Conservation (phyloP, 2,329 filamentous ascomycete genomes). For the Cercospora brassicicola region DNA sequence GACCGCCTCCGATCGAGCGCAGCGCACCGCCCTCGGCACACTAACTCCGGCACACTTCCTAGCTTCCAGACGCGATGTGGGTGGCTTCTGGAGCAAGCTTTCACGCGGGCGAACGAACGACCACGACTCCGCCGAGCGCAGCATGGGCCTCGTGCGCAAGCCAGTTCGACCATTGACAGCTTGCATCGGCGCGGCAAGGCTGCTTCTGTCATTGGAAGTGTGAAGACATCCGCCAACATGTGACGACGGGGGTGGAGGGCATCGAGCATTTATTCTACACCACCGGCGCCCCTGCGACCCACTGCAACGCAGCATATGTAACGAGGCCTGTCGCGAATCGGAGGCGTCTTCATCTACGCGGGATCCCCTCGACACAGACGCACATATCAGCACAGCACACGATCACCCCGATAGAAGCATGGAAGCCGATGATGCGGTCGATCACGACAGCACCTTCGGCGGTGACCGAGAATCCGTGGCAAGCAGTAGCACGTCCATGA, state of each 20-base stretch:
- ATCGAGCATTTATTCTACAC: not conserved
- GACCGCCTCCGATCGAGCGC: not conserved
- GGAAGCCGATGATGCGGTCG: slow-evolving; percentile 31
- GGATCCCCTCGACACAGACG: not conserved
- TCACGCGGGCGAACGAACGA: not conserved
- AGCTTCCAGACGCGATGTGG: not conserved
- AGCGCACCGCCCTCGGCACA: not conserved
- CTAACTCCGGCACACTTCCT: slow-evolving; percentile 1
- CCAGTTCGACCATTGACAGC: not conserved
- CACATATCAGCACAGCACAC: not conserved
- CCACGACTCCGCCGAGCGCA: not conserved
- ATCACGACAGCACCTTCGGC: slow-evolving; percentile 35
- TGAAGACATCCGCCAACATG: not conserved
- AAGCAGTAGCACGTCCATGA: slow-evolving; percentile 26
- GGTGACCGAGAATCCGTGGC: slow-evolving; percentile 31
- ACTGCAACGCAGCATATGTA: not conserved
- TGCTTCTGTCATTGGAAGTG: not conserved
- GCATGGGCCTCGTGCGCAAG: not conserved
- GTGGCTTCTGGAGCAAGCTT: not conserved
- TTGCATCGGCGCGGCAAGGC: not conserved
- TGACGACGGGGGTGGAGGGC: not conserved
- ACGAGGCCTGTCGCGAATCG: not conserved
- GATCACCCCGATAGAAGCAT: slow-evolving; percentile 8
- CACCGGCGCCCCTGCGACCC: not conserved
- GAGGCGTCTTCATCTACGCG: not conserved